These are phyloP conservation scores for Atkinsonella texensis DNA, from an alignment of 2,329 filamentous ascomycete species.

Conservation along the genomic window DNA sequence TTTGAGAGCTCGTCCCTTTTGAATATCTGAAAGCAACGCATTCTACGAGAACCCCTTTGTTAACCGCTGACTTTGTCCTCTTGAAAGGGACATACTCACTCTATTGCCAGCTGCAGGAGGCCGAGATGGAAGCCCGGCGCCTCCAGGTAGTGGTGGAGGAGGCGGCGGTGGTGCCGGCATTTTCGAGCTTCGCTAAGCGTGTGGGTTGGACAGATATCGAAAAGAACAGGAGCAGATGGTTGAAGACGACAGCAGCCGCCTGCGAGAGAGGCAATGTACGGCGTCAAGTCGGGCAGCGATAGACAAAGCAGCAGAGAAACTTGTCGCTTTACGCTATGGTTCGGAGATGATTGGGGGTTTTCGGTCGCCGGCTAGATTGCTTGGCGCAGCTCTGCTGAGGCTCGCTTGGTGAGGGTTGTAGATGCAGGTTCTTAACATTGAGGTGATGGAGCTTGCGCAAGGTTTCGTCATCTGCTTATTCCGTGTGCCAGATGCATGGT, in stretches of 20 bases:
- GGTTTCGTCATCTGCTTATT: slow-evolving; percentile 11
- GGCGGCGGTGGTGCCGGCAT: slow-evolving; percentile 50
- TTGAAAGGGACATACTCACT: slow-evolving; percentile 37
- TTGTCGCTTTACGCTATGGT: background rate
- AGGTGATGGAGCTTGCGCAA: slow-evolving; percentile 6
- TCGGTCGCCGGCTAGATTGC: background rate
- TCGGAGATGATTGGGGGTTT: background rate
- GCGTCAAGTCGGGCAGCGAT: slow-evolving; percentile 2
- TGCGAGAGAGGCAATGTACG: background rate
- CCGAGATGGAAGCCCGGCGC: slow-evolving; percentile 33
- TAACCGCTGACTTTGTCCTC: background rate
- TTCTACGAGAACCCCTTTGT: slow-evolving; percentile 40
- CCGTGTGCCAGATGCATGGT: too few species aligned
- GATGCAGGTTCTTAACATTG: background rate
- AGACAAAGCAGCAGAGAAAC: background rate
- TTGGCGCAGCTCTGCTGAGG: background rate
- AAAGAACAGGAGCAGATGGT: background rate
- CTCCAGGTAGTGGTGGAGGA: slow-evolving; percentile 47
- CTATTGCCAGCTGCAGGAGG: slow-evolving; percentile 45
- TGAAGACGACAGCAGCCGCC: background rate
- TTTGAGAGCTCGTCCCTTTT: slow-evolving; percentile 66
- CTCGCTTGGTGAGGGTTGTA: background rate
- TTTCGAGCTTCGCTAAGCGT: background rate
- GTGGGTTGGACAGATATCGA: background rate
- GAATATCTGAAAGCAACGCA: slow-evolving; percentile 78